phyloP scores from a whole-genome alignment of 2,329 filamentous ascomycete genomes.

The Neonectria hederae region DNA sequence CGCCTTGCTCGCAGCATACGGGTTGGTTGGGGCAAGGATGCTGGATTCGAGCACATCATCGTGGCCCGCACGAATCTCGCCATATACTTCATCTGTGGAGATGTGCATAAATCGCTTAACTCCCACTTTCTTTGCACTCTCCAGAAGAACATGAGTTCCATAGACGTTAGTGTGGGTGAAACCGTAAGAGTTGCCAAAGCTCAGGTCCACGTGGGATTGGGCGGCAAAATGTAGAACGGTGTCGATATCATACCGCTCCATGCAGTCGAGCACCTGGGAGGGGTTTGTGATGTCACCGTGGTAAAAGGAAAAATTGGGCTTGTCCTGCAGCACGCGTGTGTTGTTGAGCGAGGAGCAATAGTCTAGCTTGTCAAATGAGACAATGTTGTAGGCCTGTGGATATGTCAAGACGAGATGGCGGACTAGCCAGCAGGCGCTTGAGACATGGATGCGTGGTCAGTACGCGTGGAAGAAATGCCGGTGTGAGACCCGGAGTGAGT shows the following conservation, averaged over 20 bases:
- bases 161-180: slow-evolving; percentile 86
- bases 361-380: slow-evolving; percentile 87
- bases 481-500: neutral
- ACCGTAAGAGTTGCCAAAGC: slow-evolving; percentile 82
- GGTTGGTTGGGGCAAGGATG: slow-evolving; percentile 81
- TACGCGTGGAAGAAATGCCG: slow-evolving; percentile 18
- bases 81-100: slow-evolving; percentile 87
- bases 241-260: slow-evolving; percentile 77
- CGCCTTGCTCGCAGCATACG: slow-evolving; percentile 82
- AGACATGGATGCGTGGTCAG: slow-evolving; percentile 34
- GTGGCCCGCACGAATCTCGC: slow-evolving; percentile 77
- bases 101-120: slow-evolving; percentile 82
- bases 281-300: slow-evolving; percentile 81
- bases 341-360: slow-evolving; percentile 86
- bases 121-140: slow-evolving; percentile 76
- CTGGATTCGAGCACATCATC: slow-evolving; percentile 78
- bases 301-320: slow-evolving; percentile 80
- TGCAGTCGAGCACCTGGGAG: slow-evolving; percentile 73
- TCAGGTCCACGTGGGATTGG: slow-evolving; percentile 85
- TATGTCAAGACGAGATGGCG: slow-evolving; percentile 81
- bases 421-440: slow-evolving; percentile 83
- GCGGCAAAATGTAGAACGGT: slow-evolving; percentile 87
- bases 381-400: slow-evolving; percentile 76
- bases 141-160: slow-evolving; percentile 83
- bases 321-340: slow-evolving; percentile 72